Base-by-base conservation (phyloP, 768 basidiomycete species). In the Boletus subparvulus region DNA sequence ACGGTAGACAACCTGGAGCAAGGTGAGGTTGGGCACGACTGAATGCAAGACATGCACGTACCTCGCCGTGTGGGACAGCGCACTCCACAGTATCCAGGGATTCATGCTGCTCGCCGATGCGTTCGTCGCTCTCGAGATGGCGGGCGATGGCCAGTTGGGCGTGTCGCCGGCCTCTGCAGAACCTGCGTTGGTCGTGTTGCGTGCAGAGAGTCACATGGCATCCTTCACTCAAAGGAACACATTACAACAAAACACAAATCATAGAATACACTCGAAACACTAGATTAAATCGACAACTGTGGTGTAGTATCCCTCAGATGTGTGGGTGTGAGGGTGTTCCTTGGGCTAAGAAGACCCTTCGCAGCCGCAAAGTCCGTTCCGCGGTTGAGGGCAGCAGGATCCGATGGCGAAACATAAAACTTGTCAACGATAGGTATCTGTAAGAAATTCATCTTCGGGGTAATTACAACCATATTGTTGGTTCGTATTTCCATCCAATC, bases 401-500 rank as follows among this genome's bases (percentile, higher is more conserved):
- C 90, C 1, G 90, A 88, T 2, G 90, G 89, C 1, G 88, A 81
- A n/a, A 94, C 91, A 72, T 92, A 93, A 74, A 85, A 96, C 70
- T 93, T 87, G 78, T 98, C 94, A 44, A 91, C 76, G 67, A 98
- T 97, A 3, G 96, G 96, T 61, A 96, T 92, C 70, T 96, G 93
- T 19, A 98, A 53, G 26, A 97, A 72, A 68, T 98, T 98, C 84
- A 96, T 94, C 78, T 93, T 94, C 39, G 92, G 91, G 0, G 96
- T 98, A 63, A 98, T 90, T 47, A 97, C 86, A 24, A 94, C 87
- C 88, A 98, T 90, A 61, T 92, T 87, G 71, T 99, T 98, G 13
- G 93, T 96, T 69, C 89, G 90, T 66, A 99, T 95, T 72, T 98
- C 97, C 88, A 98, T 95, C 97, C 97, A 99, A 71, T 99, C 97